Conservation (phyloP, 176 grass and related monocot species). For the Oryza brachyantha region DNA sequence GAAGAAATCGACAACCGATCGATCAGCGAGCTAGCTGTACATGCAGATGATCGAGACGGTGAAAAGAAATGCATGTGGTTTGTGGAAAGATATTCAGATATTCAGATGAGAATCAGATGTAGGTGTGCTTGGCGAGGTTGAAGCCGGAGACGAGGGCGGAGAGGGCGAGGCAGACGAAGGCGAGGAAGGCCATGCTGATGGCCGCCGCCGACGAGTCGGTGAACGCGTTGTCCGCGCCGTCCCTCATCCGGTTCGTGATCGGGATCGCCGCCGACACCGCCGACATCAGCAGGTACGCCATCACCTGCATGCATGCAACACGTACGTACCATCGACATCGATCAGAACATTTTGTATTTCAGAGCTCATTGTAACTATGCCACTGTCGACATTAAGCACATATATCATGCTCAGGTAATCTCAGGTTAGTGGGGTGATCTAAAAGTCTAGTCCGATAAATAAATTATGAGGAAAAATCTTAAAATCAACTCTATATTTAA, state of each 20-base stretch:
- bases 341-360: no score
- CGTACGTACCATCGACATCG: not conserved
- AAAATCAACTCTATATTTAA: no score
- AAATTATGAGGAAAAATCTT: no score
- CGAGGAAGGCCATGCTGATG: slow-evolving; percentile 92
- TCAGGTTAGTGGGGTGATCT: not conserved
- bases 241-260: slow-evolving; percentile 77
- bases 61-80: not conserved
- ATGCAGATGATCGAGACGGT: not conserved
- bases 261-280: slow-evolving; percentile 77
- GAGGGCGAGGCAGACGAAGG: slow-evolving; percentile 72
- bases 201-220: slow-evolving; percentile 81
- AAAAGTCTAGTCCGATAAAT: no score
- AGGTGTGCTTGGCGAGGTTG: slow-evolving; percentile 71
- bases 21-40: not conserved
- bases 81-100: not conserved
- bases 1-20: not conserved
- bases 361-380: not conserved
- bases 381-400: not conserved
- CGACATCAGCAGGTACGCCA: slow-evolving; percentile 80
- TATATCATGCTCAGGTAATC: not conserved
- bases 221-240: slow-evolving; percentile 64
- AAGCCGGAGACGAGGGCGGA: slow-evolving; percentile 79
- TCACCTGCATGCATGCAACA: slow-evolving; percentile 49
- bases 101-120: slow-evolving; percentile 47